These are phyloP conservation scores for Viridothelium virens DNA, from an alignment of 495 filamentous ascomycete genomes.

Conservation along the genomic window DNA sequence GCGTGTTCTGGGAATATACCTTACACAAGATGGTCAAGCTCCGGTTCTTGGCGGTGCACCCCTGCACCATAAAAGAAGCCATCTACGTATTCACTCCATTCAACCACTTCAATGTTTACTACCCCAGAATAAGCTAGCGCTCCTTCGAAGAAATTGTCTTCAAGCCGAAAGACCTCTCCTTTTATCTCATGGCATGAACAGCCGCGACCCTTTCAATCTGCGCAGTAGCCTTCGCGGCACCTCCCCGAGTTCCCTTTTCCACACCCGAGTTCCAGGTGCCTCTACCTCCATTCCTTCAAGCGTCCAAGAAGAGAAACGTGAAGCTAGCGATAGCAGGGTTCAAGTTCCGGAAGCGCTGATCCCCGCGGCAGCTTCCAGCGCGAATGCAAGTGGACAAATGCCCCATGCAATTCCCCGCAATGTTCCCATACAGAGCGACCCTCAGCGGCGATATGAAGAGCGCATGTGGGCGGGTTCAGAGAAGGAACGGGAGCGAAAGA, in stretches of 20 bases:
- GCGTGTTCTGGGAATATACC: neutral
- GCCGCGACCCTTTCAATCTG: constrained; percentile 33
- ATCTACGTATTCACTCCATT: neutral
- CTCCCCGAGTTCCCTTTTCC: constrained; percentile 16
- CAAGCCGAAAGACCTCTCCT: neutral
- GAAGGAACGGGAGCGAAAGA: constrained; percentile 37
- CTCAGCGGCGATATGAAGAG: constrained; percentile 62
- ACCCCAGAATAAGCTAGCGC: neutral
- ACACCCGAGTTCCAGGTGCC: constrained; percentile 9
- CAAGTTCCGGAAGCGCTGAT: neutral
- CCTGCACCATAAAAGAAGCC: constrained; percentile 3
- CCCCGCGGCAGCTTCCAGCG: neutral
- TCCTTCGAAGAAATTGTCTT: neutral
- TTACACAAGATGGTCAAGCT: neutral
- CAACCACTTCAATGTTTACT: neutral
- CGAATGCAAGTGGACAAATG: constrained; percentile 39
- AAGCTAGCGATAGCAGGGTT: constrained; percentile 4
- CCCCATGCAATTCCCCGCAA: constrained; percentile 59
- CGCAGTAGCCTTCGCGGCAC: constrained; percentile 22
- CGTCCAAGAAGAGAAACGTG: constrained; percentile 16
- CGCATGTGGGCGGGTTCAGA: constrained; percentile 48
- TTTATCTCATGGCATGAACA: constrained; percentile 28
- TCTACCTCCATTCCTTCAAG: constrained; percentile 37
- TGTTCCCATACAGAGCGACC: constrained; percentile 61
- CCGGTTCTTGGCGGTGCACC: neutral